Conservation (phyloP, 1,284 basidiomycete genomes). For the Austroboletus novae-zelandiae region DNA sequence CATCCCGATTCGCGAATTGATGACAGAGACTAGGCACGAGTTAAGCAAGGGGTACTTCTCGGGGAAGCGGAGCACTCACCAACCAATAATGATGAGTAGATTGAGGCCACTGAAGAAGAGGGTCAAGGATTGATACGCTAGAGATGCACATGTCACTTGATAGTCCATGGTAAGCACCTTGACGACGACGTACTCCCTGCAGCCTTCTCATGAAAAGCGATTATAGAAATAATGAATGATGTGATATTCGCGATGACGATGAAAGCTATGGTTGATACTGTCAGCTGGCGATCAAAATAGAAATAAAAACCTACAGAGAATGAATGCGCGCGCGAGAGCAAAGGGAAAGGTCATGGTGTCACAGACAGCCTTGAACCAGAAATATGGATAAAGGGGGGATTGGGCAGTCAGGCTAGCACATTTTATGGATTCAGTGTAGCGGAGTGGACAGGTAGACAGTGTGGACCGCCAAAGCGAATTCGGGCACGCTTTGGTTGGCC, state of each 20-base stretch:
- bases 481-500: neutral
- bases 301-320: conserved; percentile 17
- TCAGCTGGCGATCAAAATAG: conserved; percentile 1
- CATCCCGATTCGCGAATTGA: conserved; percentile 8
- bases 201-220: conserved; percentile 19
- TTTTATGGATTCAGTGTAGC: conserved; percentile 15
- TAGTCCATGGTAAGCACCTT: neutral
- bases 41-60: neutral
- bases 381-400: conserved; percentile 1
- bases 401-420: neutral
- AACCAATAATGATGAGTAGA: conserved; percentile 13
- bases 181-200: conserved; percentile 19
- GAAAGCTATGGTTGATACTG: conserved; percentile 11
- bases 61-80: conserved; percentile 16
- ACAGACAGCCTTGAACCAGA: conserved; percentile 17
- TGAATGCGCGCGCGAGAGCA: conserved; percentile 17
- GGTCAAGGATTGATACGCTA: conserved; percentile 26
- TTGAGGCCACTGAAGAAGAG: conserved; percentile 11
- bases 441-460: conserved; percentile 1
- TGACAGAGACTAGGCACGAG: conserved; percentile 13
- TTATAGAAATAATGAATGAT: conserved; percentile 13
- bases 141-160: neutral
- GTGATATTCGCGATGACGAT: conserved; percentile 16
- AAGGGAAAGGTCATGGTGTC: conserved; percentile 30
- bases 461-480: conserved; percentile 7